These are phyloP conservation scores for Scutellaria minor DNA, from an alignment of 257 asterid species.

Conservation along the genomic window DNA sequence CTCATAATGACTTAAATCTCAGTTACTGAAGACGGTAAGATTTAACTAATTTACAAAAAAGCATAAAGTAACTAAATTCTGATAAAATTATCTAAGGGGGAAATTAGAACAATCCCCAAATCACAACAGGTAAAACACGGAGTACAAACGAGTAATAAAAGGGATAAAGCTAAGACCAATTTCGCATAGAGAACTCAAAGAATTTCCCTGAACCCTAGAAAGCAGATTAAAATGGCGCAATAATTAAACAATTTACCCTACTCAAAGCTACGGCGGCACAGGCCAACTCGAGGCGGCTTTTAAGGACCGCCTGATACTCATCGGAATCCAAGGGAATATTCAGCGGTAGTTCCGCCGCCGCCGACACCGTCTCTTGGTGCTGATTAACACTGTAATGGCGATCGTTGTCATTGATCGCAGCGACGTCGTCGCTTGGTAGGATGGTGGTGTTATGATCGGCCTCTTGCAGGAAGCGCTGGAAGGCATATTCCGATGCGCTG, in stretches of 20 bases:
- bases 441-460: slow-evolving; percentile 46
- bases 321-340: slow-evolving; percentile 58
- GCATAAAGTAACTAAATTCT: slow-evolving; percentile 4
- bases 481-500: slow-evolving; percentile 89
- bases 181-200: slow-evolving; percentile 8
- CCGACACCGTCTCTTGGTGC: slow-evolving; percentile 22
- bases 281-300: slow-evolving; percentile 81
- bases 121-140: slow-evolving; percentile 29
- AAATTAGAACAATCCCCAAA: background rate
- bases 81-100: background rate
- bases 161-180: slow-evolving; percentile 5
- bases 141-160: slow-evolving; percentile 11
- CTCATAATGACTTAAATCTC: slow-evolving; percentile 11
- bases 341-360: slow-evolving; percentile 37
- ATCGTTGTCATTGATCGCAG: slow-evolving; percentile 38
- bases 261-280: slow-evolving; percentile 94
- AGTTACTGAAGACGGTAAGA: slow-evolving; percentile 2
- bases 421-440: slow-evolving; percentile 37
- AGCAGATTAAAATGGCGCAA: slow-evolving; percentile 15
- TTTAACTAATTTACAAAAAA: slow-evolving; percentile 7
- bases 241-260: slow-evolving; percentile 45
- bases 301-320: slow-evolving; percentile 72
- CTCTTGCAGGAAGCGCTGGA: slow-evolving; percentile 84
- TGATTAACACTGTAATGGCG: slow-evolving; percentile 9
- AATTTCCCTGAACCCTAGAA: slow-evolving; percentile 13